Conservation (phyloP, 176 grass and related monocot species). For the maize (Zea mays) region DNA sequence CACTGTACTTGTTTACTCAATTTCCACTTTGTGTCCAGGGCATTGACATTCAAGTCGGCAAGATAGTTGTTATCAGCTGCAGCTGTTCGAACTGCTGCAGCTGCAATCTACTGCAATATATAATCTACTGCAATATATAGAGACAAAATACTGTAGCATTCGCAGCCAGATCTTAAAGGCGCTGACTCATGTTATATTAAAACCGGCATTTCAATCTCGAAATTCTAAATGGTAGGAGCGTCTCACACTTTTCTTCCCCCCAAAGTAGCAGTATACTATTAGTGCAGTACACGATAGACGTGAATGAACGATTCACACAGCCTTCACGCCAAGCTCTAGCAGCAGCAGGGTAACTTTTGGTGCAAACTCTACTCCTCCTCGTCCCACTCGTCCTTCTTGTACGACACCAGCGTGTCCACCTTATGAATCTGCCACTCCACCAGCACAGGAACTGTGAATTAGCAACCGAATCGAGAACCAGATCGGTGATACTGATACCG, state of each 20-base stretch:
- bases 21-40: neutral
- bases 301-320: conserved; percentile 97
- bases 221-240: neutral
- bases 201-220: too few species aligned
- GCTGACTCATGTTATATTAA: too few species aligned
- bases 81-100: too few species aligned
- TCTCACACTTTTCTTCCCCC: neutral
- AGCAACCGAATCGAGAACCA: conserved; percentile 14
- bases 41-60: neutral
- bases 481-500: neutral
- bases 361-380: conserved; percentile 40
- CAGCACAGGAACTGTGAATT: conserved; percentile 2
- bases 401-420: conserved; percentile 93
- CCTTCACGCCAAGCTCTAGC: conserved; percentile 28
- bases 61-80: too few species aligned
- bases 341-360: neutral
- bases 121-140: too few species aligned
- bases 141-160: too few species aligned
- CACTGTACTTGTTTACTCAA: neutral
- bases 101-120: too few species aligned
- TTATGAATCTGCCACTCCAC: conserved; percentile 88
- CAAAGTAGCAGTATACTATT: neutral
- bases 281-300: conserved; percentile 28
- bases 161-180: too few species aligned
- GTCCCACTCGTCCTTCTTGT: conserved; percentile 90